Evolutionary conservation across 805 yeast genomes (phyloP).

Genomic region (Huiozyma naganishii): DNA sequence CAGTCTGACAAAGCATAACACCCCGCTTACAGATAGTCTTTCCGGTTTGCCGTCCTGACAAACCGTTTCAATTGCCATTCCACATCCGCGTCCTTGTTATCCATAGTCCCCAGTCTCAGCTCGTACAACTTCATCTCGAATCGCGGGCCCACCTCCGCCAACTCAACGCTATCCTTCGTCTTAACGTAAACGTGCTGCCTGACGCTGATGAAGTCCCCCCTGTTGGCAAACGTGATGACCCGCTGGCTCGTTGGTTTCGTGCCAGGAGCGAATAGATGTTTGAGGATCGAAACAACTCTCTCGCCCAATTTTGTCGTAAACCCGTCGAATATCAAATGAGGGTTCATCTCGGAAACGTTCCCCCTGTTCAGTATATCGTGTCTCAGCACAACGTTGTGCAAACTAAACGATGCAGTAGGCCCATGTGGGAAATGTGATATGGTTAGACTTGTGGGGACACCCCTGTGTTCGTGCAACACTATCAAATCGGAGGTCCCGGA

Average conservation of each 20-base stretch:
- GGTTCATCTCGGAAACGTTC: slow-evolving; percentile 82
- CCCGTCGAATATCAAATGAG: slow-evolving; percentile 88
- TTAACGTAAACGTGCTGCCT: slow-evolving; percentile 91
- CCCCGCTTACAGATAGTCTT: slow-evolving; percentile 52
- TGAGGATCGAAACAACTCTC: slow-evolving; percentile 67
- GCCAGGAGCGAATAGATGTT: slow-evolving; percentile 95
- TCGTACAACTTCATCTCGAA: slow-evolving; percentile 94
- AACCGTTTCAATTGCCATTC: slow-evolving; percentile 94
- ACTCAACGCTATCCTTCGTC: slow-evolving; percentile 78
- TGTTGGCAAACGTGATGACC: slow-evolving; percentile 85
- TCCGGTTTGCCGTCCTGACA: slow-evolving; percentile 89
- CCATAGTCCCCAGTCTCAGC: slow-evolving; percentile 78
- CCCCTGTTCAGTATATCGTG: slow-evolving; percentile 86
- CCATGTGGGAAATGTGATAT: slow-evolving; percentile 96
- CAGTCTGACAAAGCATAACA: not conserved
- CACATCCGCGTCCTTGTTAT: slow-evolving; percentile 92
- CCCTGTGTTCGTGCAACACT: slow-evolving; percentile 90
- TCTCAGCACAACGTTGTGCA: slow-evolving; percentile 88
- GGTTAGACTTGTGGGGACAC: slow-evolving; percentile 92
- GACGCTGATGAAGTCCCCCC: slow-evolving; percentile 85
- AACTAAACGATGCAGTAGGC: slow-evolving; percentile 87
- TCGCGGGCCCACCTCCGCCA: slow-evolving; percentile 97
- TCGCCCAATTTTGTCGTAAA: slow-evolving; percentile 73
- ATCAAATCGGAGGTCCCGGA: slow-evolving; percentile 78
- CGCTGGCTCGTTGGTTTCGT: slow-evolving; percentile 81